Evolutionary conservation across 2,329 filamentous ascomycete species (phyloP), one percentile per base, ranked within the genome.

Genomic region (Arthrobotrys megalospora): DNA sequence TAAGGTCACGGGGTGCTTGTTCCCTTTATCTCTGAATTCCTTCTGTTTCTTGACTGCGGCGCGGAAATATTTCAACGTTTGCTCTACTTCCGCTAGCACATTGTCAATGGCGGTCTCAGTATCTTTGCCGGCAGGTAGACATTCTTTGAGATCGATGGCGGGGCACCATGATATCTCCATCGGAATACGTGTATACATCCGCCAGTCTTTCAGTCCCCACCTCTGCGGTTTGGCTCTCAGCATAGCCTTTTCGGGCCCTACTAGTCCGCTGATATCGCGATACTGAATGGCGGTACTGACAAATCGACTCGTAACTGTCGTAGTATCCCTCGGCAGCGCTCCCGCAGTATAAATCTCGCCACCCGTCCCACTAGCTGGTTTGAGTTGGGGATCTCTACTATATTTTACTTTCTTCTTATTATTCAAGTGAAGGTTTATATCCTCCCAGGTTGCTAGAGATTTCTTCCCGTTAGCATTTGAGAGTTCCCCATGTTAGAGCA

Each of bases 91-190:
- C 6, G 65, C 43, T 1, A 76, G 41, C 6, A 66, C n/a, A 3
- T 60, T 32, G 6, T 12, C 4, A 14, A 70, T 45, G 1, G 63
- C 14, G 0, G 36, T 12, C n/a, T 69, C 43, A 6, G 32, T 55
- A n/a, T 38, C 10, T 12, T 64, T 21, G 21, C 64, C 70, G 3
- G 52, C 34, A 0, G 55, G 38, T 4, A 76, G 6, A 38, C 72
- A 76, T 3, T 36, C 55, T 10, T 6, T 24, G 4, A 65, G n/a
- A 50, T 76, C 50, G 2, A n/a, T 43, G 3, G 45, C 28, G 6
- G 72, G 72, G n/a, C 72, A 76, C 72, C 72, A 76, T 48, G 24
- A 38, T 11, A 76, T 47, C 11, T n/a, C 41, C 6, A 32, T 24
- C 5, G 72, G 48, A 12, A 65, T 60, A 3, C 65, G 32, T 16